These are phyloP conservation scores for Zizania latifolia DNA, from an alignment of 176 grass and related monocot species.

Conservation along the genomic window DNA sequence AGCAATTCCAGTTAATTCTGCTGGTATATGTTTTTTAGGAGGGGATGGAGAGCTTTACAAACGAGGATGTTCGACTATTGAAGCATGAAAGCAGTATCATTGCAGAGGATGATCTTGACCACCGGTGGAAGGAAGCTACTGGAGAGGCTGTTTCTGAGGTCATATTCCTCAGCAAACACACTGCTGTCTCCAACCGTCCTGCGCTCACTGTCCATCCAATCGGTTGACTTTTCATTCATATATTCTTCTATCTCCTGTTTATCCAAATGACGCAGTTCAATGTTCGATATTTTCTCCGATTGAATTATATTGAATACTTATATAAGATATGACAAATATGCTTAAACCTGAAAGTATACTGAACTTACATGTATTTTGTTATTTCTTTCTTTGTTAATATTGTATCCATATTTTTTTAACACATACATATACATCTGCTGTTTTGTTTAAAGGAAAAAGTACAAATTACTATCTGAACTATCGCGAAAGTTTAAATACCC, in stretches of 20 bases:
- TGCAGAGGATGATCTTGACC: slow-evolving; percentile 65
- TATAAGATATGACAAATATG: not conserved
- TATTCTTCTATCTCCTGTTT: not conserved
- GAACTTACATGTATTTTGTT: not conserved
- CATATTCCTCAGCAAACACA: slow-evolving; percentile 78
- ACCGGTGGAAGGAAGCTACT: slow-evolving; percentile 53
- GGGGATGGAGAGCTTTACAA: slow-evolving; percentile 65
- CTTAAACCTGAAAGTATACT: not conserved
- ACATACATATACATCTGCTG: not conserved
- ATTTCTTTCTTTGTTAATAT: not conserved
- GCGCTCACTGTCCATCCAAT: slow-evolving; percentile 94
- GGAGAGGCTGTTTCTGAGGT: slow-evolving; percentile 56
- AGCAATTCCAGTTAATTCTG: not conserved
- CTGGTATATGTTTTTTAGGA: slow-evolving; percentile 30
- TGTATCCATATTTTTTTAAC: not conserved
- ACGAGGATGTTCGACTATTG: slow-evolving; percentile 50
- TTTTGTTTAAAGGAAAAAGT: no score
- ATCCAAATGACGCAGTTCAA: not conserved
- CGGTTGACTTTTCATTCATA: slow-evolving; percentile 28
- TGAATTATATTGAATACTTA: not conserved
- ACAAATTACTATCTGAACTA: no score
- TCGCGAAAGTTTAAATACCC: no score
- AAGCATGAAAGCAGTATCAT: slow-evolving; percentile 62
- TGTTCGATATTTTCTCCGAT: not conserved
- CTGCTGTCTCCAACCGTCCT: slow-evolving; percentile 66